Percentiles rank a stretch among this genome's conserved stretches.
Evolutionary conservation across 805 yeast genomes (phyloP).

Genomic region (Candida patagonica): DNA sequence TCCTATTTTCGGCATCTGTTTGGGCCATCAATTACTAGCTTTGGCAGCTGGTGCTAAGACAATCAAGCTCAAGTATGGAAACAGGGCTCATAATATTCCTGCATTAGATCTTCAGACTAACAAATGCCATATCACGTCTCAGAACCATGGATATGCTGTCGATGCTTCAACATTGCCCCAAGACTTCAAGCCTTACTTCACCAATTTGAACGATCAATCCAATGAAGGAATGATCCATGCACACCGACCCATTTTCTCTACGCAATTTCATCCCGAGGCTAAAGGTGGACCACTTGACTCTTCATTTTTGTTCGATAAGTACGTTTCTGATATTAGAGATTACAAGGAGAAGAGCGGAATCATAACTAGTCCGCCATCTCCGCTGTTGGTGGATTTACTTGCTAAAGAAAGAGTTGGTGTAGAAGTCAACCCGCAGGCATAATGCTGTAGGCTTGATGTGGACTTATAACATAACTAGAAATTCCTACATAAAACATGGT

Average conservation of each 20-base stretch:
- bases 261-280: constrained; percentile 99
- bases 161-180: constrained; percentile 66
- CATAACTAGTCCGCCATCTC: constrained; percentile 32
- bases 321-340: constrained; percentile 56
- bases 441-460: not conserved
- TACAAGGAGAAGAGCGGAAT: constrained; percentile 39
- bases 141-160: constrained; percentile 98
- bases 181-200: constrained; percentile 79
- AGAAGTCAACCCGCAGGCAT: constrained; percentile 29
- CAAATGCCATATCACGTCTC: constrained; percentile 95
- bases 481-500: no score
- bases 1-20: constrained; percentile 95
- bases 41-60: constrained; percentile 93
- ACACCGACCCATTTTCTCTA: constrained; percentile 82
- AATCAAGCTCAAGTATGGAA: constrained; percentile 89
- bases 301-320: constrained; percentile 81
- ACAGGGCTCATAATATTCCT: constrained; percentile 98
- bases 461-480: not conserved
- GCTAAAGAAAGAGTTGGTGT: constrained; percentile 36
- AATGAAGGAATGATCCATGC: constrained; percentile 96
- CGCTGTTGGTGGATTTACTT: constrained; percentile 30
- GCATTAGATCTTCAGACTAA: constrained; percentile 85
- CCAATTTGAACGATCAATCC: constrained; percentile 89
- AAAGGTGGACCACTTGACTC: constrained; percentile 98
- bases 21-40: constrained; percentile 95